phyloP scores from a whole-genome alignment of 2,329 filamentous ascomycete genomes.

The Scytalidium sp. region DNA sequence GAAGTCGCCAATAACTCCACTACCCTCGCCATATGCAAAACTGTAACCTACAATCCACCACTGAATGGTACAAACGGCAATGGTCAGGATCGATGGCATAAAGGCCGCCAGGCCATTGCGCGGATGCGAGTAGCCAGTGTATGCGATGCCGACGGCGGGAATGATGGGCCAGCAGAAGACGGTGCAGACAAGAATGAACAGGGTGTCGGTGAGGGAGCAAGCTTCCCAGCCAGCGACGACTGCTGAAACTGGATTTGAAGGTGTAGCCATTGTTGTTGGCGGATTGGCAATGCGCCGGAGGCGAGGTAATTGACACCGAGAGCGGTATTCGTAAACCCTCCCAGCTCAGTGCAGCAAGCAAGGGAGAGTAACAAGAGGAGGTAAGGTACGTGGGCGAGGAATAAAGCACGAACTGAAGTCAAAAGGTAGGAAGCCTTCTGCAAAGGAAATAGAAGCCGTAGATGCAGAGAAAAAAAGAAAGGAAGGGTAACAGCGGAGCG shows the following conservation, averaged over 20 bases:
- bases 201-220: slow-evolving; percentile 49
- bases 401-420: background rate
- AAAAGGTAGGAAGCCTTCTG: background rate
- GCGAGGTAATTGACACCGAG: background rate
- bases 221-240: slow-evolving; percentile 45
- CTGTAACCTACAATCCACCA: slow-evolving; percentile 63
- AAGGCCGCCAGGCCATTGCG: slow-evolving; percentile 60
- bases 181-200: slow-evolving; percentile 54
- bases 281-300: background rate
- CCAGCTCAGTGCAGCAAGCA: background rate
- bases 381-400: background rate
- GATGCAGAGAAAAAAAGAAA: background rate
- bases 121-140: slow-evolving; percentile 58
- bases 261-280: background rate
- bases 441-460: background rate
- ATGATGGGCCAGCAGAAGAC: slow-evolving; percentile 65
- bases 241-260: slow-evolving; percentile 20
- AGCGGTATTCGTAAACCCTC: background rate
- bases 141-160: slow-evolving; percentile 63
- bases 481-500: background rate
- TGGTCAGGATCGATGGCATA: slow-evolving; percentile 59
- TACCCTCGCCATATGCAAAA: slow-evolving; percentile 56
- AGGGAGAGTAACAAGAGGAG: background rate
- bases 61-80: slow-evolving; percentile 50
- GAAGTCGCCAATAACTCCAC: slow-evolving; percentile 59